Evolutionary conservation across 148 eudicot species (phyloP).

Genomic region (Pouteria glomerata): DNA sequence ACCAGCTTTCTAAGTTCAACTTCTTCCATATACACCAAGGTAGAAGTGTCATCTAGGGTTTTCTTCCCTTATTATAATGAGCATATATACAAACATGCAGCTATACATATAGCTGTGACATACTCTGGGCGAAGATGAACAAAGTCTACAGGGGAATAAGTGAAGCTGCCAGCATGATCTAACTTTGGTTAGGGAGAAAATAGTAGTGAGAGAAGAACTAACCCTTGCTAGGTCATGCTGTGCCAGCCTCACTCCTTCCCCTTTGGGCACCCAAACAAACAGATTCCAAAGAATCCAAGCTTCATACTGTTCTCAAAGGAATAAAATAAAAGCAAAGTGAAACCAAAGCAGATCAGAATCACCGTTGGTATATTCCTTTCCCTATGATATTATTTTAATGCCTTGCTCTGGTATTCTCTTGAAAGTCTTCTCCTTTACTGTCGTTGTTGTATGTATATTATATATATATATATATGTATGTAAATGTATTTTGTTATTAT

Average conservation of each 20-base stretch:
- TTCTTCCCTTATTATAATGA: no score
- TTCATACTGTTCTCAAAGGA: not conserved
- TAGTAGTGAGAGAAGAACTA: not conserved
- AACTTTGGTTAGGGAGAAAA: conserved; percentile 32
- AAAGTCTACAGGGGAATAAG: conserved; percentile 45
- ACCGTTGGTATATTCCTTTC: conserved; percentile 24
- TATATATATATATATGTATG: no score
- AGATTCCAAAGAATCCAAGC: not conserved
- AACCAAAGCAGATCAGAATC: conserved; percentile 1
- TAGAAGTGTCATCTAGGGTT: no score
- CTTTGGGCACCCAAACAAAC: conserved; percentile 23
- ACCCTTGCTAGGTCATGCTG: conserved; percentile 72
- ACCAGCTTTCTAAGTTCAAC: no score
- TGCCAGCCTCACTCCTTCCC: conserved; percentile 83
- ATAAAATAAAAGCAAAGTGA: not conserved
- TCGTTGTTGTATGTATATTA: no score
- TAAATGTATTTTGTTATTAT: no score
- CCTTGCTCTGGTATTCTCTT: no score
- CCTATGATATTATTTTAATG: not conserved
- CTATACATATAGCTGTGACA: not conserved
- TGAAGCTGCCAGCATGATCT: conserved; percentile 96
- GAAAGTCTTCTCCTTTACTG: no score
- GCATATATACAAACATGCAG: not conserved
- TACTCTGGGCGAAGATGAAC: not conserved
- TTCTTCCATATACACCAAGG: no score